Percentiles rank a stretch among this genome's conserved stretches.
phyloP scores from a whole-genome alignment of 1,284 basidiomycete species.

The Boletus sp. region DNA sequence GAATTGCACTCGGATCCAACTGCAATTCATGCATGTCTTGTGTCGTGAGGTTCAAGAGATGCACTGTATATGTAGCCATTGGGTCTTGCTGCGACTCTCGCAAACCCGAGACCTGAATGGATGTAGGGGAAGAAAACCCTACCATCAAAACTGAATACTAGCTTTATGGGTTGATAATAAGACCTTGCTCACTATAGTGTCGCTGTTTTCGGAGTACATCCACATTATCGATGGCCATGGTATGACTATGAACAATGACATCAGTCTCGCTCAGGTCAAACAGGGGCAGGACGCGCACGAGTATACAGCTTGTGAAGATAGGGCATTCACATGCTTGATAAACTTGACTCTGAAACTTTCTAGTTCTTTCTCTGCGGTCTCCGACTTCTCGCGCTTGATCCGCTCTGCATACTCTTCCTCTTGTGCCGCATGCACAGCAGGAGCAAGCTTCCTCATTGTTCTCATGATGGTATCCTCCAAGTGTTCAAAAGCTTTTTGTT shows the following conservation, averaged over 20 bases:
- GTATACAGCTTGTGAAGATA: constrained; percentile 4
- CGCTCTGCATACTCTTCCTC: not conserved
- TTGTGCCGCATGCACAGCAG: constrained; percentile 15
- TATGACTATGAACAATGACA: not conserved
- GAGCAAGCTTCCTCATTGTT: constrained; percentile 10
- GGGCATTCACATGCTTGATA: constrained; percentile 32
- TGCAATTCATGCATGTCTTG: constrained; percentile 49
- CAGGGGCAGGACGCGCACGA: constrained; percentile 19
- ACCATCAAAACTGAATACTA: not conserved
- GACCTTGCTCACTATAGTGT: not conserved
- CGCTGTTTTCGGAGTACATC: not conserved
- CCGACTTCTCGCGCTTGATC: constrained; percentile 11
- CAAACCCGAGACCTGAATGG: constrained; percentile 24
- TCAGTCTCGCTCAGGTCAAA: too few relatives aligned
- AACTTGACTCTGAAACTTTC: constrained; percentile 25
- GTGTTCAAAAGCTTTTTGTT: not conserved
- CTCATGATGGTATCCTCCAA: constrained; percentile 13
- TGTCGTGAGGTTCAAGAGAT: constrained; percentile 43
- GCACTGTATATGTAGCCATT: constrained; percentile 39
- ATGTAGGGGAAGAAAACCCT: not conserved
- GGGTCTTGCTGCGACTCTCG: constrained; percentile 29
- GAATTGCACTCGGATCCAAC: constrained; percentile 42
- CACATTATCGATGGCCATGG: not conserved
- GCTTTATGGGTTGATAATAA: not conserved
- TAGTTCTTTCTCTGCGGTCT: constrained; percentile 21